These are phyloP conservation scores for Crithidia brevicula DNA, from an alignment of 208 protist genomes.

Conservation along the genomic window DNA sequence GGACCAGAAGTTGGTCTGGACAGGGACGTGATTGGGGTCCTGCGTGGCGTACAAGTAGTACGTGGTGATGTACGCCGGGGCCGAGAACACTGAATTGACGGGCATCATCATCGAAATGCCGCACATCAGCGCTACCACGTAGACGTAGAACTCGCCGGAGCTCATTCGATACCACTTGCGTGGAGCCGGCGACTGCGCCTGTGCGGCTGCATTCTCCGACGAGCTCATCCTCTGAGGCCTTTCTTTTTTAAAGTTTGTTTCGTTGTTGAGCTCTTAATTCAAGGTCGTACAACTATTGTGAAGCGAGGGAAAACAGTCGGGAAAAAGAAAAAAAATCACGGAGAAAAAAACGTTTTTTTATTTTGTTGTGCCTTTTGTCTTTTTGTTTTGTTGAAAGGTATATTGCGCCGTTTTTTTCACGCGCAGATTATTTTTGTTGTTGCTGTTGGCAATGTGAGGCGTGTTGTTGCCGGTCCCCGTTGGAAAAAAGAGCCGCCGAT, in stretches of 20 bases:
- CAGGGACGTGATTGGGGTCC: constrained; percentile 26
- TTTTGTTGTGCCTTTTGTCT: no score
- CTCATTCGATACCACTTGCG: constrained; percentile 28
- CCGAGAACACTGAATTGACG: constrained; percentile 79
- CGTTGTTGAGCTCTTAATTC: no score
- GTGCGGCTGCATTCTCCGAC: background rate
- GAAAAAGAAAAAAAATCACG: background rate
- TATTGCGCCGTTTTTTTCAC: no score
- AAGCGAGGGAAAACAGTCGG: no score
- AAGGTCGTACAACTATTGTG: no score
- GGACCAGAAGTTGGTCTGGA: constrained; percentile 45
- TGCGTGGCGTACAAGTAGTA: constrained; percentile 60
- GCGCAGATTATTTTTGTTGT: no score
- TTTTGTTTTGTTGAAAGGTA: no score
- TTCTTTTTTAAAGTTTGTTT: no score
- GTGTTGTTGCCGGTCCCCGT: no score
- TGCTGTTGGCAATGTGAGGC: no score
- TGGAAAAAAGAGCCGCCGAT: no score
- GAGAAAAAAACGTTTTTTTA: background rate
- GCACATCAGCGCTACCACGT: constrained; percentile 62
- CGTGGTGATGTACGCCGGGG: constrained; percentile 65
- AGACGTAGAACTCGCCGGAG: constrained; percentile 43
- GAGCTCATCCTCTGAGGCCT: background rate
- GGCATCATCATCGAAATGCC: constrained; percentile 83
- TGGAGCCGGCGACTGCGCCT: background rate